phyloP scores from a whole-genome alignment of 257 asterid species.

The Solanum paucissectum region DNA sequence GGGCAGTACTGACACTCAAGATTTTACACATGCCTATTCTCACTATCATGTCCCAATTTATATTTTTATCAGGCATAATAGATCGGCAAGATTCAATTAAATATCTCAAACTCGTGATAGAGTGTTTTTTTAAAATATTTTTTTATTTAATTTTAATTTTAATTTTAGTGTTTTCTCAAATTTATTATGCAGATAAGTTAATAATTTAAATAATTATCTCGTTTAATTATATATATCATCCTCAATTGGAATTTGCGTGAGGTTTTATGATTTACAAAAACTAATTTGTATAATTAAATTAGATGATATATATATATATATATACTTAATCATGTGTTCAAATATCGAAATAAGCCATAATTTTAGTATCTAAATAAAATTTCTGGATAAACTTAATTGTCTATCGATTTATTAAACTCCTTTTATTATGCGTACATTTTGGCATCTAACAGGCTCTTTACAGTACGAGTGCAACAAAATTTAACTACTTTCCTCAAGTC shows the following conservation, averaged over 20 bases:
- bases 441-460: neutral
- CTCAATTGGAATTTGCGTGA: neutral
- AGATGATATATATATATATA: no score
- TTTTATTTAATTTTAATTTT: no score
- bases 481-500: neutral
- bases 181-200: neutral
- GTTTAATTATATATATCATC: neutral
- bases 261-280: neutral
- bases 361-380: no score
- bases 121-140: accelerated
- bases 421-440: neutral
- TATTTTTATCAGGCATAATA: neutral
- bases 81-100: no score
- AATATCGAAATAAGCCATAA: no score
- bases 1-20: neutral
- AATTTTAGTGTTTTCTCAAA: no score
- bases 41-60: neutral
- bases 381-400: neutral
- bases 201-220: neutral
- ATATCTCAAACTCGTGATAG: no score
- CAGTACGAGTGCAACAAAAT: neutral
- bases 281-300: no score
- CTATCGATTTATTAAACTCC: neutral
- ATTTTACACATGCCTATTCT: neutral
- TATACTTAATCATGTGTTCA: neutral